Base-by-base conservation (phyloP, 2,329 filamentous ascomycete genomes). In the Aspergillus terreus region DNA sequence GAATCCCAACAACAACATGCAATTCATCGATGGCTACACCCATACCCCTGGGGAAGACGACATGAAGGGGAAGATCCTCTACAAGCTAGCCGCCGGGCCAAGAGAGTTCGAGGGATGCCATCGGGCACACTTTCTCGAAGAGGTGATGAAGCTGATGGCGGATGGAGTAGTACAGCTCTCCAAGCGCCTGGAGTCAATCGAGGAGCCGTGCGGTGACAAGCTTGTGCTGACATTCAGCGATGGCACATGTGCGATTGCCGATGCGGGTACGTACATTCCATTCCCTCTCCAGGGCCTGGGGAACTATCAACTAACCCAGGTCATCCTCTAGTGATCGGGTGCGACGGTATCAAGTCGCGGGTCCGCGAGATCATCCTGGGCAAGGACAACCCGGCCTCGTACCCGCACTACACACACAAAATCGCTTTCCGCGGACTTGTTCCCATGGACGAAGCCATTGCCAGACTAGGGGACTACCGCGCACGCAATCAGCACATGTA, bases 351-450 rank as follows among this genome's bases (percentile, higher is more conserved):
- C 60, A 82, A 82, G 62, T 83, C 80, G 0, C 70, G 73, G 3
- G 73, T 80, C 2, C 73, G 84, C 6, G 63, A 77, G 27, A 63
- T 81, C 12, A 64, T 87, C 4, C 69, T 85, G 2, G 80, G 78
- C 0, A 62, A 72, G 2, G 66, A 71, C 19, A 65, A 76, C 52
- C 74, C 77, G 0, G 71, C 74, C 3, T 68, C 75, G 0, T 63
- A 74, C 23, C 72, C 82, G 0, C 63, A 70, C 1, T 87, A 83
- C 62, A 78, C 77, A 0, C 72, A 78, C 30, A 82, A 84, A 55
- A 82, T 81, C 65, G 84, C 81, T 32, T 88, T 84, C 66, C 76
- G 85, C 6, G 80, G 80, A 0, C 65, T 88, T 2, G 73, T 86
- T 2, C 81, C 83, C 0, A 86, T 87, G 76, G 69, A 74, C 1